These are phyloP conservation scores for Podaxis sp. DNA, from an alignment of 768 basidiomycete species.

Conservation along the genomic window DNA sequence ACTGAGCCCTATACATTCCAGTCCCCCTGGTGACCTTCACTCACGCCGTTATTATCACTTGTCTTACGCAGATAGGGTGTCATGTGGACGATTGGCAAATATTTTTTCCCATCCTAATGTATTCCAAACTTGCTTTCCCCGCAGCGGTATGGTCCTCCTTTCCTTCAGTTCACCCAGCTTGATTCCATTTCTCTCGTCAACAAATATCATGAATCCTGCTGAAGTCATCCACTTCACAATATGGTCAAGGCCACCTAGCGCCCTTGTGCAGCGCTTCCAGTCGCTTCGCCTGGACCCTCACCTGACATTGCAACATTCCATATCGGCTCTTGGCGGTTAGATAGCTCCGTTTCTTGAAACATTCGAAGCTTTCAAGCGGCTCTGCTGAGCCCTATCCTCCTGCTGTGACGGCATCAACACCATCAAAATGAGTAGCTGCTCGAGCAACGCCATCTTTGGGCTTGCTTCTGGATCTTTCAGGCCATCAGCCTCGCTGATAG, in stretches of 20 bases:
- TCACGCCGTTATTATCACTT: too few species aligned
- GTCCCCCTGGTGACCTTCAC: too few species aligned
- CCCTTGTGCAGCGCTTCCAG: slow-evolving; percentile 47
- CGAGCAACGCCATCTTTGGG: slow-evolving; percentile 45
- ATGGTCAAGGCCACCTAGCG: neutral
- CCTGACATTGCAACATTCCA: slow-evolving; percentile 49
- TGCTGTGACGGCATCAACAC: neutral
- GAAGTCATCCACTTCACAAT: slow-evolving; percentile 43
- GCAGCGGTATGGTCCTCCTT: too few species aligned
- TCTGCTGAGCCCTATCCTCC: neutral
- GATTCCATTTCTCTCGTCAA: neutral
- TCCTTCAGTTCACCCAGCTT: too few species aligned
- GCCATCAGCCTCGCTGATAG: slow-evolving; percentile 63
- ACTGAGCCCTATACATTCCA: too few species aligned
- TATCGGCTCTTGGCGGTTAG: slow-evolving; percentile 62
- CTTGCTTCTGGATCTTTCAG: slow-evolving; percentile 67
- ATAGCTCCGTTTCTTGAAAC: slow-evolving; percentile 65
- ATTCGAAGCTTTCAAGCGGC: slow-evolving; percentile 51
- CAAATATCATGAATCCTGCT: slow-evolving; percentile 49
- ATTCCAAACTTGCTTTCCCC: too few species aligned
- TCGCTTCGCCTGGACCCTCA: slow-evolving; percentile 44
- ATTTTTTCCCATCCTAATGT: too few species aligned
- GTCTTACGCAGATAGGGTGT: too few species aligned
- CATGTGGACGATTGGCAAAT: too few species aligned
- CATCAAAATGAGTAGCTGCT: neutral